Percentiles rank a stretch among this genome's conserved stretches.
Conservation (phyloP, 179 eudicot genomes). For the Beta lomatogona region DNA sequence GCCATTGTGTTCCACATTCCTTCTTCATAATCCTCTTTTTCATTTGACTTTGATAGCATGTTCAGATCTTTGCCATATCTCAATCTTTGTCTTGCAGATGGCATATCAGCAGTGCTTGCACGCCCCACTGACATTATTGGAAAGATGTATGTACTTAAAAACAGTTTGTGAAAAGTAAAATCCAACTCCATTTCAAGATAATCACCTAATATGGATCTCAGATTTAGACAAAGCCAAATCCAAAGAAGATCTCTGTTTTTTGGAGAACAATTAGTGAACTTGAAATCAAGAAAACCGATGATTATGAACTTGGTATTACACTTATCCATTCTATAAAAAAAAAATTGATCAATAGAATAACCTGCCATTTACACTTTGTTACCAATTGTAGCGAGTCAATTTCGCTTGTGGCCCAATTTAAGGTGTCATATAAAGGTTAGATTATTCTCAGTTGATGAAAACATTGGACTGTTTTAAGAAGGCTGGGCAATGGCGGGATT, state of each 20-base stretch:
- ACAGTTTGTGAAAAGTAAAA: slow-evolving; percentile 1
- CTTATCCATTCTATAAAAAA: not conserved
- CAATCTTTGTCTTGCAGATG: slow-evolving; percentile 27
- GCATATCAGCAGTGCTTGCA: slow-evolving; percentile 25
- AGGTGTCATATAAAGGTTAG: too few species aligned
- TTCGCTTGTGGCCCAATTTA: too few species aligned
- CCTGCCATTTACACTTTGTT: too few species aligned
- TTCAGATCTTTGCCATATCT: slow-evolving; percentile 23
- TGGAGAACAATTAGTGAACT: not conserved
- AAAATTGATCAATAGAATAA: too few species aligned
- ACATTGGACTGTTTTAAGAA: too few species aligned
- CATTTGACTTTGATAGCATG: slow-evolving; percentile 26
- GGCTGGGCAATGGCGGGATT: too few species aligned
- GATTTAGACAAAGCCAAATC: not conserved
- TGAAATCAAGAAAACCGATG: not conserved
- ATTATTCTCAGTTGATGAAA: too few species aligned
- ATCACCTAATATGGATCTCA: not conserved
- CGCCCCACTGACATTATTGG: slow-evolving; percentile 40
- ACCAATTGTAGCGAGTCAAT: too few species aligned
- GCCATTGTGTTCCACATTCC: slow-evolving; percentile 15
- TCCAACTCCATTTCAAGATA: not conserved
- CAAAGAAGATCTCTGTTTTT: slow-evolving; percentile 6
- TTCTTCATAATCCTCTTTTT: slow-evolving; percentile 28
- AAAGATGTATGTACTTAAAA: not conserved
- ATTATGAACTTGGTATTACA: not conserved